Evolutionary conservation across 202 grass and related monocot genomes (phyloP).

Genomic region (Carex arenaria): DNA sequence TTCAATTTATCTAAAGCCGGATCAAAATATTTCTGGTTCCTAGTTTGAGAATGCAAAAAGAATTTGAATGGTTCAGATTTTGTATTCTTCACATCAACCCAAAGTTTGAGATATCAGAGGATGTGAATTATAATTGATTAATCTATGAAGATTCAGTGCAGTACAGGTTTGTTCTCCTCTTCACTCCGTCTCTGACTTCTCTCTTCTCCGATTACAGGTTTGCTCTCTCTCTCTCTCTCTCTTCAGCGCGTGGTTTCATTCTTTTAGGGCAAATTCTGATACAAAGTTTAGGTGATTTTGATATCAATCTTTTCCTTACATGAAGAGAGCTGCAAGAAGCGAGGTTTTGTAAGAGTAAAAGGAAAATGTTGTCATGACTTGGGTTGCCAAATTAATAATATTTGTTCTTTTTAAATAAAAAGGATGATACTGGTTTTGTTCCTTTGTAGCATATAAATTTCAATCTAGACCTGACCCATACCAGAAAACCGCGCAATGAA

Average conservation of each 20-base stretch:
- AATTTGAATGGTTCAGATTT: too few species aligned
- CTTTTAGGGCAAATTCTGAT: too few species aligned
- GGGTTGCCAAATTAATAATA: not conserved
- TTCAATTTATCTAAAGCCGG: too few species aligned
- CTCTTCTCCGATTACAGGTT: too few species aligned
- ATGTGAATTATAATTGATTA: not conserved
- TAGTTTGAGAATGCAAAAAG: too few species aligned
- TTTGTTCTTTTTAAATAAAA: not conserved
- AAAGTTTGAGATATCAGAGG: too few species aligned
- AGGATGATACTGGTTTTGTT: too few species aligned
- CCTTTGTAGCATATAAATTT: not conserved
- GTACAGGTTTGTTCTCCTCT: not conserved
- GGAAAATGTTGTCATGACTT: not conserved
- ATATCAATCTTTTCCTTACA: not conserved
- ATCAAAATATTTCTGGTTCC: too few species aligned
- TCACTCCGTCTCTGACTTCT: too few species aligned
- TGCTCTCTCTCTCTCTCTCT: too few species aligned
- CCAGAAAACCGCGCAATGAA: not conserved
- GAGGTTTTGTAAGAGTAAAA: not conserved
- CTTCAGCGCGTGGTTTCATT: too few species aligned
- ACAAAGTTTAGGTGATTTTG: not conserved
- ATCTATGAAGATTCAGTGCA: not conserved
- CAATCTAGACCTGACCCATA: not conserved
- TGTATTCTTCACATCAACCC: too few species aligned
- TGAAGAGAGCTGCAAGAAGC: not conserved